A percentile compares a stretch with the other conserved stretches of the same genome.
These are phyloP conservation scores for Incumbomyces lentus DNA, from an alignment of 2,329 filamentous ascomycete genomes.

Conservation along the genomic window DNA sequence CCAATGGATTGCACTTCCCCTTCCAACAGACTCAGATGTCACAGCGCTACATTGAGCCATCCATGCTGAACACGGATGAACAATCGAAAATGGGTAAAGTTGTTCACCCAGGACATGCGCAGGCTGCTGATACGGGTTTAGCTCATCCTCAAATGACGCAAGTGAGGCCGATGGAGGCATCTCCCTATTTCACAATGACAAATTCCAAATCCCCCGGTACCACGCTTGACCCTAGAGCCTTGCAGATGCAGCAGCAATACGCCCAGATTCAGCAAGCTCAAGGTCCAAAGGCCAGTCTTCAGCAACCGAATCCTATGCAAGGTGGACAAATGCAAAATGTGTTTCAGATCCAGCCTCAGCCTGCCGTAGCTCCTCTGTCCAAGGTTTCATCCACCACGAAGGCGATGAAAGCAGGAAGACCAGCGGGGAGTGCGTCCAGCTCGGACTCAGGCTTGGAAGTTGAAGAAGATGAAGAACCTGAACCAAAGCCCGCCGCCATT, in stretches of 20 bases:
- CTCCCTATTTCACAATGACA: slow-evolving; percentile 4
- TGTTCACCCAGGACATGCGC: neutral
- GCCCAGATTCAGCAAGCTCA: slow-evolving; percentile 12
- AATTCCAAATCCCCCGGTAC: neutral
- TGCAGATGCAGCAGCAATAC: slow-evolving; percentile 17
- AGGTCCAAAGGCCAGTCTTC: slow-evolving; percentile 22
- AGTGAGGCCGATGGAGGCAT: neutral
- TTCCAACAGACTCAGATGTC: slow-evolving; percentile 11
- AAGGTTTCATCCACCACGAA: slow-evolving; percentile 22
- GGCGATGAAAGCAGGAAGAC: slow-evolving; percentile 17
- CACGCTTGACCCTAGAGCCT: slow-evolving; percentile 13
- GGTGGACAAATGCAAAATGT: neutral
- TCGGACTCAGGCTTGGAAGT: slow-evolving; percentile 40
- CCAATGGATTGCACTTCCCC: neutral
- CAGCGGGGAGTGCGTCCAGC: slow-evolving; percentile 23
- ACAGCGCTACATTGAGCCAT: slow-evolving; percentile 15
- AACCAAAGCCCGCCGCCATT: slow-evolving; percentile 45
- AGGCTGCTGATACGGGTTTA: slow-evolving; percentile 5
- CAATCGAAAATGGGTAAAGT: slow-evolving; percentile 1
- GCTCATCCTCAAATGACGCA: slow-evolving; percentile 6
- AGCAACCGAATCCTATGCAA: slow-evolving; percentile 25
- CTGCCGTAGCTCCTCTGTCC: slow-evolving; percentile 27
- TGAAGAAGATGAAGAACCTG: slow-evolving; percentile 42
- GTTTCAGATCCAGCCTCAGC: slow-evolving; percentile 19
- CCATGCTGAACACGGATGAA: slow-evolving; percentile 12